These are phyloP conservation scores for Paecilomyces dactylethromorphus DNA, from an alignment of 2,329 filamentous ascomycete species.

Conservation along the genomic window DNA sequence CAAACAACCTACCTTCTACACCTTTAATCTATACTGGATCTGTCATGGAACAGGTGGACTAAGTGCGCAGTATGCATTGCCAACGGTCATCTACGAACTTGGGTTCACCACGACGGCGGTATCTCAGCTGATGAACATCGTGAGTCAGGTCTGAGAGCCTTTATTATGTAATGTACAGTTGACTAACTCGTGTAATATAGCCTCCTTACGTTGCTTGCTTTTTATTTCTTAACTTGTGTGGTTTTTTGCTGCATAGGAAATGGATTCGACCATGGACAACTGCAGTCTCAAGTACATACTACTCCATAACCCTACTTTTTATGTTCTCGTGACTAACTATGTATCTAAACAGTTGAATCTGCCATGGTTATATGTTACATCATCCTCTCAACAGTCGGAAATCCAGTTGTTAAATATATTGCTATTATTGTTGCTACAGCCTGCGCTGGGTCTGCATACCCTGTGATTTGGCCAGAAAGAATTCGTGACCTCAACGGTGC, in stretches of 20 bases:
- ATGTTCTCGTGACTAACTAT: slow-evolving; percentile 5
- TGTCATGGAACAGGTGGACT: slow-evolving; percentile 39
- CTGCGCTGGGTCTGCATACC: slow-evolving; percentile 37
- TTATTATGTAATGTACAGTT: background rate
- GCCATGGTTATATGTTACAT: slow-evolving; percentile 36
- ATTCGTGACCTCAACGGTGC: slow-evolving; percentile 37
- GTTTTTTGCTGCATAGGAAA: slow-evolving; percentile 28
- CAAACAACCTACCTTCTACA: slow-evolving; percentile 30
- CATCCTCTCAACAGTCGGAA: slow-evolving; percentile 28
- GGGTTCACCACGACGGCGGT: slow-evolving; percentile 36
- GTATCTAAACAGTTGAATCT: slow-evolving; percentile 18
- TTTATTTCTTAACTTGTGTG: slow-evolving; percentile 30
- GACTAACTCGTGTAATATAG: slow-evolving; percentile 11
- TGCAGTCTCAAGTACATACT: slow-evolving; percentile 29
- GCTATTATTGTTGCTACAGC: slow-evolving; percentile 27
- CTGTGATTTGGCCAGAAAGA: slow-evolving; percentile 40
- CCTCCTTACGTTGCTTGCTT: slow-evolving; percentile 34
- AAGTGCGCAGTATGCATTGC: slow-evolving; percentile 33
- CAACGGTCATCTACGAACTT: slow-evolving; percentile 39
- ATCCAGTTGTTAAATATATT: slow-evolving; percentile 29
- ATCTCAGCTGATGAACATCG: slow-evolving; percentile 40
- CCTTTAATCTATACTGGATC: slow-evolving; percentile 35
- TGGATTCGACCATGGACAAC: slow-evolving; percentile 33
- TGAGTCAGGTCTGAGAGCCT: slow-evolving; percentile 3
- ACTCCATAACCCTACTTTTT: background rate